Base-by-base conservation (phyloP, 1,284 basidiomycete genomes). In the Ustanciosporium gigantosporum region DNA sequence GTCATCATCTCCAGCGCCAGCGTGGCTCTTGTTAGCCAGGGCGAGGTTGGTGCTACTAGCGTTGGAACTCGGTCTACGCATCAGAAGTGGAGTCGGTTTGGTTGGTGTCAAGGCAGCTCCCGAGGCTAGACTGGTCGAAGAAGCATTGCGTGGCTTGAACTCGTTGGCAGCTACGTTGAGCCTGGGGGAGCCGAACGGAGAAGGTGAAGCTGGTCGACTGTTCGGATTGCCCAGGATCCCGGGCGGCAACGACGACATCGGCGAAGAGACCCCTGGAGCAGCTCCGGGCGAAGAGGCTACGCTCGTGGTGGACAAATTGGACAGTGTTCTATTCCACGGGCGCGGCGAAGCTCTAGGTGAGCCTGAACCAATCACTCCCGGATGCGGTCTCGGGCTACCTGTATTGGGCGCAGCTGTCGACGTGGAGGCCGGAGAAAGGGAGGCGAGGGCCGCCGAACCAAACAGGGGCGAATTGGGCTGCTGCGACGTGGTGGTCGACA, bases 1-100 rank as follows among this genome's bases (percentile, higher is more conserved):
- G 25, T 80, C 81, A n/a, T 82, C 81, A 23, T 81, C 81, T 2
- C 57, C 66, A 4, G 68, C 61, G 22, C 55, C 58, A 20, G 62
- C 49, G 56, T 72, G 66, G 32, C 48, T 66, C 43, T 62, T 66
- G 43, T 61, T 65, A 22, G 68, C 61, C 17, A 61, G 37, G n/a
- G 66, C 59, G 5, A 66, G 45, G n/a, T 60, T 56, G 31, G 39
- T 59, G 31, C 66, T 65, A 40, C 59, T 64, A 11, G 60, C 46
- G 20, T 58, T 59, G 31, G 61, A 68, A 41, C 58, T 68, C 1
- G 57, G 48, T 2, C 56, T 46, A 14, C 60, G 60, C 17, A 46
- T 27, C 15, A 59, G 53, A n/a, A 41, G 37, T 4, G 56, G 45
- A 2, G 41, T 45, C n/a, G 45, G 38, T 20, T 42, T 51, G 15